Percentiles rank a stretch among this genome's conserved stretches.
Conservation (phyloP, 345 rosid genomes). For the Bruguiera parviflora region DNA sequence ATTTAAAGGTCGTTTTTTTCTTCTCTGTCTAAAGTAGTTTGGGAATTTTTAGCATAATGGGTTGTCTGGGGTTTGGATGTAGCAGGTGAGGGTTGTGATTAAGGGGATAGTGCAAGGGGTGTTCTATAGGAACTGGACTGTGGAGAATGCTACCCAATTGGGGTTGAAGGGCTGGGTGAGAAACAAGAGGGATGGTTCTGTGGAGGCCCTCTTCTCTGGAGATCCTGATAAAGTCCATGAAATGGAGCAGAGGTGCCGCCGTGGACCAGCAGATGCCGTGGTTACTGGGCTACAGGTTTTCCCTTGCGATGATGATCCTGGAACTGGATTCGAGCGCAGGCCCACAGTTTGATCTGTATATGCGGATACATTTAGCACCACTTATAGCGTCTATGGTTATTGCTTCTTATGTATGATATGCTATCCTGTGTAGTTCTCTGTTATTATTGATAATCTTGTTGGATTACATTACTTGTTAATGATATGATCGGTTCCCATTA, state of each 20-base stretch:
- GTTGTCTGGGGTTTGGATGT: slow-evolving; percentile 9
- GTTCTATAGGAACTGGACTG: slow-evolving; percentile 83
- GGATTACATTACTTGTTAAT: neutral
- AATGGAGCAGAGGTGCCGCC: slow-evolving; percentile 86
- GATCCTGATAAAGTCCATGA: slow-evolving; percentile 53
- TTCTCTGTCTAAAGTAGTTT: neutral
- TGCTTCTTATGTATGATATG: neutral
- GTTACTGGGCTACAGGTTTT: slow-evolving; percentile 70
- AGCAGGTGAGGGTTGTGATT: slow-evolving; percentile 64
- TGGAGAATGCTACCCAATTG: slow-evolving; percentile 64
- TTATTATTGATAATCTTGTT: slow-evolving; percentile 6
- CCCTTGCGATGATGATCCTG: slow-evolving; percentile 68
- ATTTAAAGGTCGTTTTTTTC: neutral
- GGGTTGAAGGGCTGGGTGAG: slow-evolving; percentile 93
- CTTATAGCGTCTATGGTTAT: slow-evolving; percentile 11
- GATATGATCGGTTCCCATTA: neutral
- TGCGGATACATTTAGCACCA: too few species aligned
- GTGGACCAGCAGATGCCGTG: slow-evolving; percentile 73
- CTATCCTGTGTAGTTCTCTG: slow-evolving; percentile 3
- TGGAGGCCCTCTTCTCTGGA: slow-evolving; percentile 84
- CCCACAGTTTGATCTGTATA: slow-evolving; percentile 48
- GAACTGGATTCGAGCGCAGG: slow-evolving; percentile 54
- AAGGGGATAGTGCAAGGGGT: slow-evolving; percentile 94
- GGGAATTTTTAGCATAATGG: neutral
- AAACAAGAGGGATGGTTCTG: slow-evolving; percentile 82